Conservation (phyloP, 2,329 filamentous ascomycete species). For the Pleoardoris graminearum region DNA sequence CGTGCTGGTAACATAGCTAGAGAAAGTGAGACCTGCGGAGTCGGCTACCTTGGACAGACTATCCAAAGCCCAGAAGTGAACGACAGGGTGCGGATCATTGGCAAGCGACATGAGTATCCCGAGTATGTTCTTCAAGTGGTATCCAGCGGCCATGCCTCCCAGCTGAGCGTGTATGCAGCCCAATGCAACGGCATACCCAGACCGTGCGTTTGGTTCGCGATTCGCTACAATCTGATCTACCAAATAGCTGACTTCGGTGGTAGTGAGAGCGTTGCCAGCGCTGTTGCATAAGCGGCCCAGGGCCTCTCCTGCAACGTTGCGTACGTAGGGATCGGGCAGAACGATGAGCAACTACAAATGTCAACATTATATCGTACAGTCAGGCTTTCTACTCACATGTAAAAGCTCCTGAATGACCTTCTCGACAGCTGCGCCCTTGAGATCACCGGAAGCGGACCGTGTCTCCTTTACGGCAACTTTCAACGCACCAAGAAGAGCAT, state of each 20-base stretch:
- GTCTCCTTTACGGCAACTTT: conserved; percentile 86
- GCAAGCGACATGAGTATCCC: conserved; percentile 97
- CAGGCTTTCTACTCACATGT: conserved; percentile 65
- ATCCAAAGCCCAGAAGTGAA: conserved; percentile 96
- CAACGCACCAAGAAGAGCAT: conserved; percentile 77
- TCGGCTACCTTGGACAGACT: conserved; percentile 85
- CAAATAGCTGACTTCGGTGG: conserved; percentile 84
- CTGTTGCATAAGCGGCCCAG: conserved; percentile 81
- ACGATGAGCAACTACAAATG: conserved; percentile 67
- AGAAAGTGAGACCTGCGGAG: conserved; percentile 89
- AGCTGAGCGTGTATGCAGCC: conserved; percentile 94
- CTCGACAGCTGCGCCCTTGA: conserved; percentile 76
- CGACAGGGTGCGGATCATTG: conserved; percentile 90
- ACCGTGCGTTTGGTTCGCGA: conserved; percentile 87
- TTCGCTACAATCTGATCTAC: conserved; percentile 95
- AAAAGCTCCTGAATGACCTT: conserved; percentile 70
- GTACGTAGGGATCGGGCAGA: conserved; percentile 82
- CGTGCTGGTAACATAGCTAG: conserved; percentile 84
- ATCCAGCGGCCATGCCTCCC: conserved; percentile 94
- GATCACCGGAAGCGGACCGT: conserved; percentile 69
- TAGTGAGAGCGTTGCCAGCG: conserved; percentile 87
- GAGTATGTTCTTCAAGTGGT: conserved; percentile 96
- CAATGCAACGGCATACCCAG: conserved; percentile 90
- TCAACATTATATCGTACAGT: conserved; percentile 8
- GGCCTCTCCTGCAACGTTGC: conserved; percentile 81